Percentiles rank a stretch among this genome's conserved stretches.
These are phyloP conservation scores for Microbotryum violaceum DNA, from an alignment of 1,284 basidiomycete genomes.

Conservation along the genomic window DNA sequence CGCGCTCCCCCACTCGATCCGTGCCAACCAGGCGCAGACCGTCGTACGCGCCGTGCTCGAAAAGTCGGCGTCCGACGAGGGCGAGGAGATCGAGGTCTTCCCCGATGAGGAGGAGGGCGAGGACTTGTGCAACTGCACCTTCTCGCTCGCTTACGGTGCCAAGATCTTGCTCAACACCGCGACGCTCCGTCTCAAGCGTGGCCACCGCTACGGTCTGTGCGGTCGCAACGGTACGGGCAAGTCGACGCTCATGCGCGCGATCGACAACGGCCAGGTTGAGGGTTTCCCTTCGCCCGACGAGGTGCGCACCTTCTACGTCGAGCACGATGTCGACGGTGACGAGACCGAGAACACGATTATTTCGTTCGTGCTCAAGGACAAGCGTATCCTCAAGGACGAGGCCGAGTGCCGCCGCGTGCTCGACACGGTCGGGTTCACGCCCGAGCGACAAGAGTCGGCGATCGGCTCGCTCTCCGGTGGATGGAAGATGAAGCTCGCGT, in stretches of 20 bases:
- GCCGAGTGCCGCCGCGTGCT: slow-evolving; percentile 72
- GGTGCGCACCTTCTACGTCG: slow-evolving; percentile 97
- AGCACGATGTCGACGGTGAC: slow-evolving; percentile 91
- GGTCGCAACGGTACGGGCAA: slow-evolving; percentile 98
- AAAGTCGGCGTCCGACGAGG: slow-evolving; percentile 72
- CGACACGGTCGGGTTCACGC: slow-evolving; percentile 81
- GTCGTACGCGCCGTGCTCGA: slow-evolving; percentile 80
- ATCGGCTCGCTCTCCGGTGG: slow-evolving; percentile 95
- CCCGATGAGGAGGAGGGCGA: slow-evolving; percentile 96
- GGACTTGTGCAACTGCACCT: slow-evolving; percentile 96
- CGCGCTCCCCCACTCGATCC: slow-evolving; percentile 46
- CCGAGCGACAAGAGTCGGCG: slow-evolving; percentile 71
- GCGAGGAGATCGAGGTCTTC: slow-evolving; percentile 58
- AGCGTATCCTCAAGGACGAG: slow-evolving; percentile 66
- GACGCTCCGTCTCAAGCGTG: slow-evolving; percentile 91
- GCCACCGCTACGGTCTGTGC: slow-evolving; percentile 95
- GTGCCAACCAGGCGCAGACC: slow-evolving; percentile 56
- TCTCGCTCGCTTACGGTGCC: slow-evolving; percentile 95
- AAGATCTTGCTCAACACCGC: slow-evolving; percentile 97
- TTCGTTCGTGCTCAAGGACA: slow-evolving; percentile 77
- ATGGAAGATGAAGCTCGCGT: slow-evolving; percentile 99
- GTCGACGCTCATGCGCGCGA: slow-evolving; percentile 78
- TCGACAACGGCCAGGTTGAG: slow-evolving; percentile 69
- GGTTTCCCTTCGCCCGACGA: slow-evolving; percentile 93
- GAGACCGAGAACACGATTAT: slow-evolving; percentile 87